These are phyloP conservation scores for Xylaria sp. DNA, from an alignment of 2,329 filamentous ascomycete genomes.

Conservation along the genomic window DNA sequence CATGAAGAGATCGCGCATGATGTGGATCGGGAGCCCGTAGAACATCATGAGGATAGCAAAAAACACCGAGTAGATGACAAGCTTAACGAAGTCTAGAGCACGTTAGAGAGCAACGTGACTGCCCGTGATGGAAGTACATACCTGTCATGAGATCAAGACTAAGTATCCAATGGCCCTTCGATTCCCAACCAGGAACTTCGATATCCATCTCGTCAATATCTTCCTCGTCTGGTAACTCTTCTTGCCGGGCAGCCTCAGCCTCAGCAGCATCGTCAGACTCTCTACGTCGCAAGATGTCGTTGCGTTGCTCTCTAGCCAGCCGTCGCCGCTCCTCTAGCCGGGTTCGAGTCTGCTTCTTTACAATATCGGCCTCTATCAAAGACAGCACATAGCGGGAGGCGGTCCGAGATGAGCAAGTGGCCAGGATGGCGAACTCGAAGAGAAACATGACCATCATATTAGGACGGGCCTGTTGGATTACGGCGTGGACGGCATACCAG, in stretches of 20 bases:
- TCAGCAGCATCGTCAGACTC: conserved; percentile 58
- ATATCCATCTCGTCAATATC: conserved; percentile 93
- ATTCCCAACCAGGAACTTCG: conserved; percentile 95
- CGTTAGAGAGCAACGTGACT: conserved; percentile 33
- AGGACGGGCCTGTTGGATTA: conserved; percentile 86
- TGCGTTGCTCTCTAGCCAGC: conserved; percentile 71
- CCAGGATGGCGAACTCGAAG: conserved; percentile 93
- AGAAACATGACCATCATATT: conserved; percentile 99
- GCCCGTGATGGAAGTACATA: conserved; percentile 53
- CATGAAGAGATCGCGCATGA: conserved; percentile 94
- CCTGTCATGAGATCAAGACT: conserved; percentile 85
- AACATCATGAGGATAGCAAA: conserved; percentile 93
- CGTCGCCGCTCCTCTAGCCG: conserved; percentile 74
- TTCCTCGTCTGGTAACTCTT: conserved; percentile 70
- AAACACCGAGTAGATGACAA: conserved; percentile 88
- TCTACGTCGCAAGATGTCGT: conserved; percentile 61
- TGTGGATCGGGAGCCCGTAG: conserved; percentile 95
- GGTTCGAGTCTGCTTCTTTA: conserved; percentile 76
- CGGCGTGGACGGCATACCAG: conserved; percentile 81
- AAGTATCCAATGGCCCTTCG: conserved; percentile 92
- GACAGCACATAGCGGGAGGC: conserved; percentile 81
- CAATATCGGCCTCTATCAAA: conserved; percentile 79
- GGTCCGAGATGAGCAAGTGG: conserved; percentile 83
- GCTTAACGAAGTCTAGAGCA: conserved; percentile 82
- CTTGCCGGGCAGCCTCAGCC: conserved; percentile 58